phyloP scores from a whole-genome alignment of 2,329 filamentous ascomycete genomes.

The Stagonosporopsis chrysanthemi region DNA sequence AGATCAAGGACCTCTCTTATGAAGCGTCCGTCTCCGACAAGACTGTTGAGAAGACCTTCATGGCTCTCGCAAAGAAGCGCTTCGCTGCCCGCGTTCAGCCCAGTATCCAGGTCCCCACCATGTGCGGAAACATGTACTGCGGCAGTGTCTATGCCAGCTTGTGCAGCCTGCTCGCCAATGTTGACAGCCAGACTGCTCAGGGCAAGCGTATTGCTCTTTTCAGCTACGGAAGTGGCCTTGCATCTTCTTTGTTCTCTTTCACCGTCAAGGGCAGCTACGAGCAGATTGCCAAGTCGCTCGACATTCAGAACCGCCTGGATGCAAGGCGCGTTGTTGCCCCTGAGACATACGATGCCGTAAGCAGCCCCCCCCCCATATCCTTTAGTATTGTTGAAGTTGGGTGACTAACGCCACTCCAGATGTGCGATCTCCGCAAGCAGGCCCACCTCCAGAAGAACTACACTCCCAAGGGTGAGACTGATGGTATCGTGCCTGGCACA shows the following conservation, averaged over 20 bases:
- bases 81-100: slow-evolving; percentile 60
- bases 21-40: slow-evolving; percentile 59
- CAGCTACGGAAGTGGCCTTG: slow-evolving; percentile 62
- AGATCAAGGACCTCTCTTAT: slow-evolving; percentile 57
- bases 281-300: slow-evolving; percentile 57
- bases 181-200: slow-evolving; percentile 54
- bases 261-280: slow-evolving; percentile 56
- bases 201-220: slow-evolving; percentile 61
- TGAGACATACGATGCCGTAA: slow-evolving; percentile 58
- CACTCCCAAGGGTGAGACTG: slow-evolving; percentile 54
- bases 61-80: slow-evolving; percentile 60
- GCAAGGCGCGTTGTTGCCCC: slow-evolving; percentile 55
- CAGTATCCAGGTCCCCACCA: slow-evolving; percentile 58
- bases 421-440: slow-evolving; percentile 61
- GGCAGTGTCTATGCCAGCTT: slow-evolving; percentile 61
- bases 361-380: slow-evolving; percentile 20
- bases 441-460: slow-evolving; percentile 61
- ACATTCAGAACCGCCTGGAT: slow-evolving; percentile 57
- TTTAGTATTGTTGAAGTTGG: slow-evolving; percentile 21
- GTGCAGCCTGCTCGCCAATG: slow-evolving; percentile 57
- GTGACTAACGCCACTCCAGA: slow-evolving; percentile 47
- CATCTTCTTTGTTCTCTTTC: slow-evolving; percentile 60
- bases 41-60: slow-evolving; percentile 62
- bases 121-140: slow-evolving; percentile 65
- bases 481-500: slow-evolving; percentile 56